These are phyloP conservation scores for Trametes versicolor DNA, from an alignment of 1,284 basidiomycete genomes.

Conservation along the genomic window DNA sequence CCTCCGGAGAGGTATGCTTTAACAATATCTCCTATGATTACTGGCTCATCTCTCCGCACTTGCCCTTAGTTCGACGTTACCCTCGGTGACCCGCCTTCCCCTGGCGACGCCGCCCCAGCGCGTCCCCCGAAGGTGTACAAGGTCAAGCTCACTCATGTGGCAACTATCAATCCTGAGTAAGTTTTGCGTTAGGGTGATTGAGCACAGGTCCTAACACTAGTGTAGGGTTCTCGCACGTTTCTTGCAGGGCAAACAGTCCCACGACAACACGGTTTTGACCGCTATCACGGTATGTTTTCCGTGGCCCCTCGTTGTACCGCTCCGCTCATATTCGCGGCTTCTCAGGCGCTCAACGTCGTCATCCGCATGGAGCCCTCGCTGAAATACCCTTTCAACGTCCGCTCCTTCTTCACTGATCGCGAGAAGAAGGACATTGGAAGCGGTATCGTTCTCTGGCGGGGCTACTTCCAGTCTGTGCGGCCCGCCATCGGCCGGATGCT, in stretches of 20 bases:
- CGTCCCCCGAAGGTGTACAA: conserved; percentile 66
- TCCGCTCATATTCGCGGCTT: conserved; percentile 5
- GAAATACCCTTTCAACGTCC: conserved; percentile 77
- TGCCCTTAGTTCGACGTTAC: conserved; percentile 66
- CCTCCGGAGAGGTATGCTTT: conserved; percentile 53
- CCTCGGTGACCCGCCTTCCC: conserved; percentile 49
- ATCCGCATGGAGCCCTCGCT: conserved; percentile 78
- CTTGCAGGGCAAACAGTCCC: conserved; percentile 69
- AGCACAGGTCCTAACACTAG: conserved; percentile 9
- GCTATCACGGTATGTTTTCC: conserved; percentile 67
- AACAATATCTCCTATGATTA: conserved; percentile 19
- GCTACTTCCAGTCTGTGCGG: conserved; percentile 80
- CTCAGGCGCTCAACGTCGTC: conserved; percentile 77
- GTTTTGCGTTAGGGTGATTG: conserved; percentile 35
- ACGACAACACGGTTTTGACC: conserved; percentile 75
- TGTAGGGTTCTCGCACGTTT: conserved; percentile 71
- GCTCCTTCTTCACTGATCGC: conserved; percentile 77
- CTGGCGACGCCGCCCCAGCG: conserved; percentile 23
- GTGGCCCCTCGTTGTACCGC: conserved; percentile 11
- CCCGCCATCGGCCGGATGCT: conserved; percentile 73
- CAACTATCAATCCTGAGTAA: conserved; percentile 80
- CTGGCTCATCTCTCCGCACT: not conserved
- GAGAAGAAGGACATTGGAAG: conserved; percentile 73
- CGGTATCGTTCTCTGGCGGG: conserved; percentile 77
- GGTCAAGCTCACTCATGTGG: conserved; percentile 71